Evolutionary conservation across 1,284 basidiomycete species (phyloP).

Genomic region (Papiliotrema laurentii): DNA sequence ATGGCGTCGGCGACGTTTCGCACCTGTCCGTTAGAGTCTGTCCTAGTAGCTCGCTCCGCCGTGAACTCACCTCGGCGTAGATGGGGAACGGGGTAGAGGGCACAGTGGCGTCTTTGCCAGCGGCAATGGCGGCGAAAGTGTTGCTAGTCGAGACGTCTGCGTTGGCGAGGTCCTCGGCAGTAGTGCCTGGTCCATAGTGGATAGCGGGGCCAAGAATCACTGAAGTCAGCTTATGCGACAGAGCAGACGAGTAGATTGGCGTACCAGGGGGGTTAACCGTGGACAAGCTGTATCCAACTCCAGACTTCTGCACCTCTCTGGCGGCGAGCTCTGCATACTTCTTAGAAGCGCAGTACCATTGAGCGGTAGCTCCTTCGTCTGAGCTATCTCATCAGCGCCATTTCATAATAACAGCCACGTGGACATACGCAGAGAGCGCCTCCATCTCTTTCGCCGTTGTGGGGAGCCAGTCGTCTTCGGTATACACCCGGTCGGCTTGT

Average conservation of each 20-base stretch:
- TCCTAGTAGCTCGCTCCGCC: not conserved
- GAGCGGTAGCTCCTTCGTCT: not conserved
- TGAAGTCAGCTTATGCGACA: constrained; percentile 1
- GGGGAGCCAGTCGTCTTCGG: constrained; percentile 41
- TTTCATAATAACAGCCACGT: not conserved
- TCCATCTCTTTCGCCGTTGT: constrained; percentile 21
- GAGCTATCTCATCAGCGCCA: not conserved
- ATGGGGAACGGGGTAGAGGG: constrained; percentile 4
- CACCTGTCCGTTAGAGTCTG: constrained; percentile 9
- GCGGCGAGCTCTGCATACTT: constrained; percentile 35
- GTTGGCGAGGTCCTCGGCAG: constrained; percentile 4
- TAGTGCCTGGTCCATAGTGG: constrained; percentile 6
- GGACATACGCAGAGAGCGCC: constrained; percentile 11
- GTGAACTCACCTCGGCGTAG: constrained; percentile 14
- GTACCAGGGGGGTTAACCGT: constrained; percentile 19
- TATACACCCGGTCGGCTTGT: constrained; percentile 20
- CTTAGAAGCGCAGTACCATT: constrained; percentile 29
- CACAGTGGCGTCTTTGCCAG: constrained; percentile 10
- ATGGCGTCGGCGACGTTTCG: constrained; percentile 25
- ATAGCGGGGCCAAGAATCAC: constrained; percentile 27
- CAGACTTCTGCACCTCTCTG: constrained; percentile 13
- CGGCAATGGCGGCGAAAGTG: constrained; percentile 6
- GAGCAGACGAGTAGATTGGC: constrained; percentile 1
- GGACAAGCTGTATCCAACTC: constrained; percentile 17
- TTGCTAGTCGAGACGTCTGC: constrained; percentile 16